phyloP scores from a whole-genome alignment of 768 basidiomycete genomes.

The Suillus brevipes region DNA sequence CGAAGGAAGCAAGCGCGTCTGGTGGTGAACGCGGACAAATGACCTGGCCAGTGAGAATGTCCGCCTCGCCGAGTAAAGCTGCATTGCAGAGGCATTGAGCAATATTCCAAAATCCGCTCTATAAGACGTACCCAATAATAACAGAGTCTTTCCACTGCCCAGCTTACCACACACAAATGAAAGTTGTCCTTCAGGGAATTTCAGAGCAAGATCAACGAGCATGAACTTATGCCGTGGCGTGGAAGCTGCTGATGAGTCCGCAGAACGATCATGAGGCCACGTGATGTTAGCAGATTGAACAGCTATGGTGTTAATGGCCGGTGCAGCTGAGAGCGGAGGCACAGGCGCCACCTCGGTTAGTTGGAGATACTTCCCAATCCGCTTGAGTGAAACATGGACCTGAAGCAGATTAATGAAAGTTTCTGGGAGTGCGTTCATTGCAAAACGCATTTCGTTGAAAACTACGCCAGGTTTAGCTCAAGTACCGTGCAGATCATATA shows the following conservation, averaged over 20 bases:
- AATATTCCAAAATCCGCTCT: background rate
- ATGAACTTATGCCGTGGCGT: conserved; percentile 82
- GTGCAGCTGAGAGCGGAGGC: conserved; percentile 54
- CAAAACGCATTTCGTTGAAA: conserved; percentile 86
- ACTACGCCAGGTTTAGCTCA: conserved; percentile 41
- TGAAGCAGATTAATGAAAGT: conserved; percentile 90
- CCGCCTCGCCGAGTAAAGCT: conserved; percentile 88
- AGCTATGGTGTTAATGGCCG: conserved; percentile 50
- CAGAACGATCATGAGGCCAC: conserved; percentile 81
- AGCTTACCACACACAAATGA: conserved; percentile 88
- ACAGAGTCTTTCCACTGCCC: conserved; percentile 84
- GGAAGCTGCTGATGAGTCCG: conserved; percentile 53
- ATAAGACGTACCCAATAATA: conserved; percentile 57
- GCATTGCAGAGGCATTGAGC: conserved; percentile 14
- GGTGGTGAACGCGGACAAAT: conserved; percentile 84
- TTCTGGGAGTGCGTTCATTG: conserved; percentile 85
- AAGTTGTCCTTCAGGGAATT: conserved; percentile 78
- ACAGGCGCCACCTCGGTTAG: conserved; percentile 70
- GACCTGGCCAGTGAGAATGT: conserved; percentile 78
- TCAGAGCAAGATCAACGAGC: conserved; percentile 72
- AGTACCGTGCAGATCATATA: background rate
- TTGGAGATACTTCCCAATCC: conserved; percentile 88
- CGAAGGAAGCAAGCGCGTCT: conserved; percentile 67
- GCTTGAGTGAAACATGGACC: conserved; percentile 80
- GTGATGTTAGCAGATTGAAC: conserved; percentile 86